Evolutionary conservation across 108 stramenopile species (phyloP).

Genomic region (Parmales sp.): DNA sequence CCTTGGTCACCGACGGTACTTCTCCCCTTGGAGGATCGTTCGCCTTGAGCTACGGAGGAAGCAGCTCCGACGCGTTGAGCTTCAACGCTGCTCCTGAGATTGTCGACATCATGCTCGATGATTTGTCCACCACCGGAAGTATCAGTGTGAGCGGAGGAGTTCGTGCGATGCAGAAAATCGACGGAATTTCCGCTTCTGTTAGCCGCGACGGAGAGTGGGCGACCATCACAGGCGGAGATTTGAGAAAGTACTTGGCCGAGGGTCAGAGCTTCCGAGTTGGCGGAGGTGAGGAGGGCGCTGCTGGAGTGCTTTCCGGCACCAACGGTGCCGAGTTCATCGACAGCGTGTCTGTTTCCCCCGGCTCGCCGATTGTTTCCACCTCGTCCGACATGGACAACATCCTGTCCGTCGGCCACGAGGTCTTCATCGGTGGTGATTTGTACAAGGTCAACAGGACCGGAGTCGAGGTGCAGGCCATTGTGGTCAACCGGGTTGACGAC

Average conservation of each 20-base stretch:
- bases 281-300: conserved; percentile 16
- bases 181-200: conserved; percentile 37
- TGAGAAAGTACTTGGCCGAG: conserved; percentile 44
- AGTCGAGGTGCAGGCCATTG: conserved; percentile 48
- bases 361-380: conserved; percentile 20
- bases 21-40: conserved; percentile 36
- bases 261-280: conserved; percentile 55
- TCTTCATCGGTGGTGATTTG: conserved; percentile 38
- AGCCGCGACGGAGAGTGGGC: conserved; percentile 30
- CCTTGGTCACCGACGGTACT: conserved; percentile 16
- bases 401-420: conserved; percentile 32
- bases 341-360: conserved; percentile 13
- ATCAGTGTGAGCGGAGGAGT: conserved; percentile 33
- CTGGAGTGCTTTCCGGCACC: conserved; percentile 27
- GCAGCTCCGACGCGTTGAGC: conserved; percentile 30
- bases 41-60: conserved; percentile 32
- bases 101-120: conserved; percentile 44
- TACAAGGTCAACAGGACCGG: conserved; percentile 37
- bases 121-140: conserved; percentile 41
- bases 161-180: conserved; percentile 30
- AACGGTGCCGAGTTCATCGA: conserved; percentile 43
- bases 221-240: conserved; percentile 29
- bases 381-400: conserved; percentile 7
- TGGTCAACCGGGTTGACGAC: too few species aligned
- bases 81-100: conserved; percentile 35